Conservation (phyloP, 768 basidiomycete genomes). For the Termitomyces sp. region DNA sequence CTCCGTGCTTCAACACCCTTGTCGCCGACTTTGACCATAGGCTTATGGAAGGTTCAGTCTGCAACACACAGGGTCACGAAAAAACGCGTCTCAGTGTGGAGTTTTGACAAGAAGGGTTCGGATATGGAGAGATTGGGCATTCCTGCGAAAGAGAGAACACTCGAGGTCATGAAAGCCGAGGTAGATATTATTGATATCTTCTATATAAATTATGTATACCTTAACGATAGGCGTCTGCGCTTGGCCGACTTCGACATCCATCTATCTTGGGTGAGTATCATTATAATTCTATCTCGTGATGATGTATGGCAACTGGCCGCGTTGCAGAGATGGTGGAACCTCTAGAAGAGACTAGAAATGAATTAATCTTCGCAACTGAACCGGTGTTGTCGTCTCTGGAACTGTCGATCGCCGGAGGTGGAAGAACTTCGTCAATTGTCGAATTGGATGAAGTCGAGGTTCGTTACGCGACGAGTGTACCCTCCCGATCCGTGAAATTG, state of each 20-base stretch:
- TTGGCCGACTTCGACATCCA: constrained; percentile 87
- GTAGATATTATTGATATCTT: constrained; percentile 37
- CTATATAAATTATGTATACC: constrained; percentile 6
- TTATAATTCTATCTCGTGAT: neutral
- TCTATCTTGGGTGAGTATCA: constrained; percentile 72
- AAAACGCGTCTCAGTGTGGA: constrained; percentile 93
- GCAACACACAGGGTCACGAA: constrained; percentile 86
- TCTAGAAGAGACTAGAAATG: constrained; percentile 85
- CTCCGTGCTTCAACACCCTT: constrained; percentile 36
- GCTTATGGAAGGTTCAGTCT: constrained; percentile 85
- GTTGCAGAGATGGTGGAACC: constrained; percentile 93
- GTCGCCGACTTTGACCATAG: constrained; percentile 63
- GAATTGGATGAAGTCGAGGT: constrained; percentile 98
- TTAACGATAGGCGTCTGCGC: constrained; percentile 64
- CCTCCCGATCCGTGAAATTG: constrained; percentile 31
- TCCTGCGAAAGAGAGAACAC: constrained; percentile 62
- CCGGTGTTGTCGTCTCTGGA: constrained; percentile 80
- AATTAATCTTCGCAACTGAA: constrained; percentile 93
- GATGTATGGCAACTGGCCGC: constrained; percentile 7
- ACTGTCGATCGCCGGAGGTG: constrained; percentile 67
- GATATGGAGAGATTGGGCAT: constrained; percentile 72
- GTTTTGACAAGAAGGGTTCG: constrained; percentile 75
- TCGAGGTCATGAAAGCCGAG: constrained; percentile 91
- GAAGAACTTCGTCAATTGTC: constrained; percentile 51
- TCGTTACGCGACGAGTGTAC: constrained; percentile 21